Base-by-base conservation (phyloP, 1,139 yeast species). In the Blastobotrys petasosporus region DNA sequence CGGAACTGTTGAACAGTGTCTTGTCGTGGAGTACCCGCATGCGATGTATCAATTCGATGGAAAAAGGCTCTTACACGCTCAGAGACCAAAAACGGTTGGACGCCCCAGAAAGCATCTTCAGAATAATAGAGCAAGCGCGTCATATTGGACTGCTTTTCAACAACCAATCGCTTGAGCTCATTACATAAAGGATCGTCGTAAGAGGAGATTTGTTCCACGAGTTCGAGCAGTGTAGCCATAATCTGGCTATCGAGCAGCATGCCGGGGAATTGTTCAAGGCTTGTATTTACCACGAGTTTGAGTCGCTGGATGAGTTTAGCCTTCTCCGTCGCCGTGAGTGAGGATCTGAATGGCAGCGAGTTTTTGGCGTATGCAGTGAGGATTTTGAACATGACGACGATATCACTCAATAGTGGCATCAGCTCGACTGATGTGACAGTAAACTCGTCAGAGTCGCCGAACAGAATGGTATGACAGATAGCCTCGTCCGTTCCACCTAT, bases 401-500 rank as follows among this genome's bases (percentile, higher is more conserved):
- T 74, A 54, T 78, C 77, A 16, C 84, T 83, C 48, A 83, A 68
- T 32, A 86, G 61, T 0, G 96, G 95, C 39, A 86, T 63, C 10
- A 80, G 70, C 37, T 75, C 63, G 23, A 83, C 66, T 4, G 84
- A 65, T 45, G 78, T 76, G 23, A 61, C 60, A 3, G 76, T 69
- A 33, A 71, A 61, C 39, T 60, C 64, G 30, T 63, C 66, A 49
- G 68, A 68, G 17, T 64, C 67, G 28, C 69, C 71, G 64, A 85
- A 85, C 6, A 86, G 63, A 31, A 85, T 69, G 9, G 85, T 77
- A 62, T 87, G 96, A 50, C 88, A 75, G 37, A 87, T 70, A 36
- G 88, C 76, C 60, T 86, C 95, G 13, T 79, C 62, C 1, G 86
- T 62, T 12, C 84, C 84, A 25, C 71, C 69, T 9, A 71, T 54